Evolutionary conservation across 257 asterid genomes (phyloP), one percentile per base, ranked within the genome.

Genomic region (Lycium ferocissimum): DNA sequence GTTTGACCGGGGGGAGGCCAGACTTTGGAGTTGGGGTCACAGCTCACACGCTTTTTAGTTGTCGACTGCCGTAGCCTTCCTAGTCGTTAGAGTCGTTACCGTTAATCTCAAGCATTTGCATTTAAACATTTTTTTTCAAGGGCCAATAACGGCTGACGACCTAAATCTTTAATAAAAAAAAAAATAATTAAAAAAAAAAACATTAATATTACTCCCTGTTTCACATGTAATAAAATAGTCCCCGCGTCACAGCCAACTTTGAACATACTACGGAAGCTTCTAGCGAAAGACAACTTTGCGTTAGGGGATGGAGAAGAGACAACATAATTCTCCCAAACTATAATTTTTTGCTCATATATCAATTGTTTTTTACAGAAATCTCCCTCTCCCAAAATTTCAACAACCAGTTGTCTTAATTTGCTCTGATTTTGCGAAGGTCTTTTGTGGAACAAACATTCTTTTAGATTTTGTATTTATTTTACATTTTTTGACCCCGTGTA

Each of bases 201-300:
- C n/a, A n/a, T n/a, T n/a, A n/a, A n/a, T n/a, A n/a, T n/a, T n/a
- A n/a, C n/a, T n/a, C n/a, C n/a, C n/a, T n/a, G n/a, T n/a, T n/a
- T n/a, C n/a, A n/a, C n/a, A n/a, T n/a, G n/a, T n/a, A n/a, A n/a
- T n/a, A n/a, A n/a, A n/a, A n/a, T n/a, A n/a, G n/a, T n/a, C n/a
- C n/a, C n/a, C n/a, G n/a, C 33, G 33, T 66, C 35, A 22, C 33
- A 4, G 78, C 22, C 0, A 9, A 18, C 5, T 40, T 71, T 17
- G 53, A 38, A 70, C 45, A 5, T 33, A 65, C 5, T 12, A 33
- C 45, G 22, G 87, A 84, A 87, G 82, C 37, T 83, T 76, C 86
- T 79, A 35, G 66, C 62, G 33, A 76, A 57, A 78, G 33, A 0
- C 7, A 22, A 65, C 40, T 33, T n/a, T 57, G 11, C 37, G 22